These are phyloP conservation scores for Citrus medica DNA, from an alignment of 345 rosid species.

Conservation along the genomic window DNA sequence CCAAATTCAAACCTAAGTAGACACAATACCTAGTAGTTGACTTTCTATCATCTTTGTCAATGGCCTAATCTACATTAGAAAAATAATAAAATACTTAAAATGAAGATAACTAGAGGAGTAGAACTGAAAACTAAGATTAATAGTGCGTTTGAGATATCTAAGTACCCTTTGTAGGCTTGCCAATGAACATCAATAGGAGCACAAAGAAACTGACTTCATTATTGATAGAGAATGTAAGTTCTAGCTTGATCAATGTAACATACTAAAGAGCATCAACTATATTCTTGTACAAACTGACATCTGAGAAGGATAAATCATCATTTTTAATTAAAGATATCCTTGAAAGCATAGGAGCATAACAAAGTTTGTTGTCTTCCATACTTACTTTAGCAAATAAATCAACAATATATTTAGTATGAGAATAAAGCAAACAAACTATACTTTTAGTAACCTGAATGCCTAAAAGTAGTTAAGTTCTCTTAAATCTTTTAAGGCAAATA, in stretches of 20 bases:
- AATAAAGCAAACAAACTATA: not conserved
- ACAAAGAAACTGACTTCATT: not conserved
- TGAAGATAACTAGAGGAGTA: not conserved
- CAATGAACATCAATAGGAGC: not conserved
- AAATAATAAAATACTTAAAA: too few relatives aligned
- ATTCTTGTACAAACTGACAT: not conserved
- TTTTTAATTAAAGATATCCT: too few relatives aligned
- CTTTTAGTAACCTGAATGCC: not conserved
- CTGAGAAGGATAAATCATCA: too few relatives aligned
- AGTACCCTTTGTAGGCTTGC: not conserved
- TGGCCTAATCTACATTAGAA: not conserved
- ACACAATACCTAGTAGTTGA: not conserved
- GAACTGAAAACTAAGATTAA: too few relatives aligned
- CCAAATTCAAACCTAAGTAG: too few relatives aligned
- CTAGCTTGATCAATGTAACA: not conserved
- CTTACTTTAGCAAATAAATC: too few relatives aligned
- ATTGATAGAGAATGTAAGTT: not conserved
- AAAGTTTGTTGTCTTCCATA: too few relatives aligned
- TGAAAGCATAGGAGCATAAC: too few relatives aligned
- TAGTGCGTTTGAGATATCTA: not conserved
- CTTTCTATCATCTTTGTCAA: not conserved
- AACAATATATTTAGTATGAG: not conserved
- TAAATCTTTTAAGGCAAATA: not conserved
- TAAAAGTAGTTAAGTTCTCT: not conserved
- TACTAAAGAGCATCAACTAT: not conserved